A percentile compares a stretch with the other conserved stretches of the same genome.
phyloP scores from a whole-genome alignment of 495 filamentous ascomycete genomes.

The Glarea lozoyensis region DNA sequence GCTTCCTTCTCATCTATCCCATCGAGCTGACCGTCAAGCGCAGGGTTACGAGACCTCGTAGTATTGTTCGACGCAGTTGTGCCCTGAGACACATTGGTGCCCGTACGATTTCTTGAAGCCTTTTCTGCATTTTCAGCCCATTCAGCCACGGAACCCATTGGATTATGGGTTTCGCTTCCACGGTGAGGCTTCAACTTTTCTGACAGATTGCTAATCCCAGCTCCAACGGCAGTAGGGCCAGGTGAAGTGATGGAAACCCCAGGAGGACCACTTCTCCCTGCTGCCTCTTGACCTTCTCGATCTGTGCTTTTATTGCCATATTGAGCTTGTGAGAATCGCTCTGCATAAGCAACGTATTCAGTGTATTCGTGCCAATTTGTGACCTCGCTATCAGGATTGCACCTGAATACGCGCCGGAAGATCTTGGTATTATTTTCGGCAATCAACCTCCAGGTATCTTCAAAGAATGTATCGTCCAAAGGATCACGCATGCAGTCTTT shows the following conservation, averaged over 20 bases:
- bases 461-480: slow-evolving; percentile 70
- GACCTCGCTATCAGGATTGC: slow-evolving; percentile 93
- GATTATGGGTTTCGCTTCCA: slow-evolving; percentile 12
- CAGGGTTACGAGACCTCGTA: no score
- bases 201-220: slow-evolving; percentile 19
- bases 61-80: no score
- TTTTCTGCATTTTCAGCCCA: slow-evolving; percentile 25
- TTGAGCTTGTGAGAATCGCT: slow-evolving; percentile 67
- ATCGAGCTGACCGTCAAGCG: slow-evolving; percentile 9
- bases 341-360: slow-evolving; percentile 70
- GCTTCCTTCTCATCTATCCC: slow-evolving; percentile 30
- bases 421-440: slow-evolving; percentile 93
- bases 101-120: slow-evolving; percentile 4
- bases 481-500: slow-evolving; percentile 67
- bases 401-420: slow-evolving; percentile 88
- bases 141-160: slow-evolving; percentile 30
- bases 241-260: slow-evolving; percentile 27
- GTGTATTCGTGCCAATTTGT: slow-evolving; percentile 92
- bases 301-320: slow-evolving; percentile 35
- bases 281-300: slow-evolving; percentile 32
- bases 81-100: slow-evolving; percentile 16
- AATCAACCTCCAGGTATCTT: slow-evolving; percentile 79
- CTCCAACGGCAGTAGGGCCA: slow-evolving; percentile 11
- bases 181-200: slow-evolving; percentile 23
- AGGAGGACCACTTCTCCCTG: slow-evolving; percentile 35